Conservation (phyloP, 495 filamentous ascomycete genomes). For the Jackrogersella minutella region DNA sequence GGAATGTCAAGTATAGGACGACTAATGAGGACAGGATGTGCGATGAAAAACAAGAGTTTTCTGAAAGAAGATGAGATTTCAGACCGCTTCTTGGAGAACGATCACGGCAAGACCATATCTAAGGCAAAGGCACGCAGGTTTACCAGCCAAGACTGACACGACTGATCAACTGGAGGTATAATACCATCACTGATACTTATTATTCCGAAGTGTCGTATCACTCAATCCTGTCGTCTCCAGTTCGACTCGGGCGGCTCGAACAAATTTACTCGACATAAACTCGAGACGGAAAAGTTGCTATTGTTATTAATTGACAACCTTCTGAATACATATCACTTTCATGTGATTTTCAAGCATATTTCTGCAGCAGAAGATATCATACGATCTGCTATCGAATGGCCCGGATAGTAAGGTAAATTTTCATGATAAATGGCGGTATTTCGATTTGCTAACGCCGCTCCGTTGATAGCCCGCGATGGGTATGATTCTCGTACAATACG, state of each 20-base stretch:
- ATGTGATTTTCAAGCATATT: no score
- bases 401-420: background rate
- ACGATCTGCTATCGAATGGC: background rate
- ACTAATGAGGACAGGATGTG: background rate
- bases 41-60: background rate
- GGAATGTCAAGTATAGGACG: background rate
- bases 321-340: no score
- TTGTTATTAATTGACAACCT: no score
- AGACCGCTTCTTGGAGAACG: background rate
- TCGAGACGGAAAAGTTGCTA: no score
- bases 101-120: background rate
- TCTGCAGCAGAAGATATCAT: no score
- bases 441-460: conserved; percentile 9
- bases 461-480: conserved; percentile 27
- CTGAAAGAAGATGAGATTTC: background rate
- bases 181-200: no score
- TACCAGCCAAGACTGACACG: background rate
- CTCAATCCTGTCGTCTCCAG: no score
- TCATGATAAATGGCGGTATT: background rate
- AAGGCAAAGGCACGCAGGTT: background rate
- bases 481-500: conserved; percentile 13
- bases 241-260: no score
- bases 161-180: no score
- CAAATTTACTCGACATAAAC: no score
- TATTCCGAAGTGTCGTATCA: no score